phyloP scores from a whole-genome alignment of 768 basidiomycete species.

The Pisolithus sp. region DNA sequence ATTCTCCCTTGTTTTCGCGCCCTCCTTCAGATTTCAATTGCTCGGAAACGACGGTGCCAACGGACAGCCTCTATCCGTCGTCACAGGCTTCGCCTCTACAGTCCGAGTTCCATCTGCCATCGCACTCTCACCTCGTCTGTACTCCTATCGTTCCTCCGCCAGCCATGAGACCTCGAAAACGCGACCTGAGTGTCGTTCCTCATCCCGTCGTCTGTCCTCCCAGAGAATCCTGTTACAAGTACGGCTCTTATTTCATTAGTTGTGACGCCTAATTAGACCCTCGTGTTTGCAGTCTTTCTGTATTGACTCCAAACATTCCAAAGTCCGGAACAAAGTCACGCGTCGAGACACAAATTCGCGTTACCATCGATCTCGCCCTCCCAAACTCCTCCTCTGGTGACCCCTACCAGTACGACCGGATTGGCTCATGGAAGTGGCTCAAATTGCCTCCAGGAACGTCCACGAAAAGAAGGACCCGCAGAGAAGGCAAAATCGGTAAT shows the following conservation, averaged over 20 bases:
- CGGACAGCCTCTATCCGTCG: constrained; percentile 28
- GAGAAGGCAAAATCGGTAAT: constrained; percentile 75
- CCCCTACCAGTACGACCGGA: constrained; percentile 61
- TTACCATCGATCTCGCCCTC: constrained; percentile 73
- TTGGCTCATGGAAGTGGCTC: constrained; percentile 90
- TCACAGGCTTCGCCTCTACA: constrained; percentile 22
- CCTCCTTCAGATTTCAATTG: constrained; percentile 27
- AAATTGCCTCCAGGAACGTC: constrained; percentile 74
- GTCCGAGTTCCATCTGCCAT: constrained; percentile 27
- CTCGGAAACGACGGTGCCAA: constrained; percentile 26
- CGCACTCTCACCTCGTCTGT: constrained; percentile 37
- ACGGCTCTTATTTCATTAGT: constrained; percentile 20
- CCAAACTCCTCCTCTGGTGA: constrained; percentile 54
- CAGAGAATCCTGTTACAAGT: constrained; percentile 76
- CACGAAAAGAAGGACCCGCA: constrained; percentile 78
- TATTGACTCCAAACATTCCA: constrained; percentile 80
- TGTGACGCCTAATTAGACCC: constrained; percentile 12
- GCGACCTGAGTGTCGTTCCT: constrained; percentile 41
- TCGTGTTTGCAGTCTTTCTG: constrained; percentile 51
- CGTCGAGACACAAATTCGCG: constrained; percentile 91
- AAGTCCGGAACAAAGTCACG: constrained; percentile 81
- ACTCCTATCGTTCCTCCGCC: constrained; percentile 68
- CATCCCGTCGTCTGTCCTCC: constrained; percentile 65
- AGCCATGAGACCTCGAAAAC: constrained; percentile 49
- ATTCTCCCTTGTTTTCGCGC: constrained; percentile 5